Evolutionary conservation across 305 asterid species (phyloP).

Genomic region (Fraxinus velutina): DNA sequence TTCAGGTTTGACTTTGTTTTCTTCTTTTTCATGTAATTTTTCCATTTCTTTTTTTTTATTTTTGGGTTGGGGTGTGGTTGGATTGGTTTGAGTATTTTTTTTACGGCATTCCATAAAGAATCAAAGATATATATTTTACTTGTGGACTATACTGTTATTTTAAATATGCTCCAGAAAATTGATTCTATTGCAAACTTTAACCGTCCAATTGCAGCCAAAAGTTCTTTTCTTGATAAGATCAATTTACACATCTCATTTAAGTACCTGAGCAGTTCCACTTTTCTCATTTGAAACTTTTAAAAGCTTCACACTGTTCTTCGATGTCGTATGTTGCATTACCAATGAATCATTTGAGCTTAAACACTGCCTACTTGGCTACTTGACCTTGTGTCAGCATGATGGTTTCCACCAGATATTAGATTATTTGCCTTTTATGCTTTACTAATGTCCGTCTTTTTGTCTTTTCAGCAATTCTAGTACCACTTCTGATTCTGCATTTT

Average conservation of each 20-base stretch:
- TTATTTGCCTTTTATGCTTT: constrained; percentile 15
- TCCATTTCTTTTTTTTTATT: too few relatives aligned
- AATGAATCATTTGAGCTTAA: background rate
- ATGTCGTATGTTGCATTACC: background rate
- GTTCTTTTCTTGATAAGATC: background rate
- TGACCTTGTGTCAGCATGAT: background rate
- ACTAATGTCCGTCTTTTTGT: constrained; percentile 33
- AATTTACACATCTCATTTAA: background rate
- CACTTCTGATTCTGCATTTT: constrained; percentile 11
- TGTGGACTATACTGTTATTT: background rate
- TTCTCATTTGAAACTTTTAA: background rate
- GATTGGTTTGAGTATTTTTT: too few relatives aligned
- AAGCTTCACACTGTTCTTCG: background rate
- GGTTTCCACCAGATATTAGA: background rate
- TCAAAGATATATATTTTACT: background rate
- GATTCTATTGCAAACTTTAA: constrained; percentile 3
- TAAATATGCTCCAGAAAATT: constrained; percentile 27
- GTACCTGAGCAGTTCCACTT: background rate
- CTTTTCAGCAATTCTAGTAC: constrained; percentile 13
- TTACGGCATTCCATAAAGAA: too few relatives aligned
- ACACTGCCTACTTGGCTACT: background rate
- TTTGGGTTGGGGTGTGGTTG: too few relatives aligned
- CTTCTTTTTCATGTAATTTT: too few relatives aligned
- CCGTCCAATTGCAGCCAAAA: background rate
- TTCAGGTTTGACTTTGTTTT: too few relatives aligned